These are phyloP conservation scores for Hypoxylon rubiginosum DNA, from an alignment of 2,329 filamentous ascomycete species.

Conservation along the genomic window DNA sequence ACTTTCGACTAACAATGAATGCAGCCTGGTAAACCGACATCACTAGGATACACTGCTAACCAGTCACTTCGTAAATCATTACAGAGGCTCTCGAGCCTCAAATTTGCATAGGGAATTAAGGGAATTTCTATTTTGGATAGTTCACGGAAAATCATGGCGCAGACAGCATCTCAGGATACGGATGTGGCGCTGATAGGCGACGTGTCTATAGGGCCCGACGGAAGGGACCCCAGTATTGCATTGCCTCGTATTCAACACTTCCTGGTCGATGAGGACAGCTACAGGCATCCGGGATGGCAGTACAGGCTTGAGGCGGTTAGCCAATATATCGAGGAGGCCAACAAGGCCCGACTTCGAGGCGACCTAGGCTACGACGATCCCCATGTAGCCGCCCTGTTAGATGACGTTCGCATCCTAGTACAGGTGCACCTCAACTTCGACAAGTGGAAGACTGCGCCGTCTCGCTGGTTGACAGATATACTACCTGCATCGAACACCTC, in stretches of 20 bases:
- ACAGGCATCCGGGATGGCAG: slow-evolving; percentile 54
- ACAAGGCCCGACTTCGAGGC: slow-evolving; percentile 44
- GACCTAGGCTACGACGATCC: slow-evolving; percentile 42
- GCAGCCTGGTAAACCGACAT: slow-evolving; percentile 21
- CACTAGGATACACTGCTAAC: slow-evolving; percentile 5
- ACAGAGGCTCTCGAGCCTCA: slow-evolving; percentile 1
- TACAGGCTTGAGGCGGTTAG: slow-evolving; percentile 47
- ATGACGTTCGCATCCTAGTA: slow-evolving; percentile 45
- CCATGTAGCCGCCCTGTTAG: slow-evolving; percentile 37
- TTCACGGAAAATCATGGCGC: slow-evolving; percentile 8
- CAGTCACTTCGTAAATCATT: slow-evolving; percentile 7
- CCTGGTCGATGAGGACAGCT: slow-evolving; percentile 63
- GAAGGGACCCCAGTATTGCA: slow-evolving; percentile 54
- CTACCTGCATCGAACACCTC: slow-evolving; percentile 34
- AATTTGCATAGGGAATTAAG: background rate
- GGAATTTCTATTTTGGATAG: background rate
- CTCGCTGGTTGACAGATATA: slow-evolving; percentile 44
- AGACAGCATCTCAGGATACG: background rate
- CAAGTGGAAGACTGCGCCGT: slow-evolving; percentile 33
- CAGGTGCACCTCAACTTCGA: slow-evolving; percentile 40
- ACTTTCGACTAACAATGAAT: slow-evolving; percentile 26
- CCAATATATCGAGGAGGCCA: slow-evolving; percentile 55
- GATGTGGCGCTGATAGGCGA: background rate
- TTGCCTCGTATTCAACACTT: slow-evolving; percentile 59
- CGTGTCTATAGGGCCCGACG: slow-evolving; percentile 39